Conservation (phyloP, 73 alveolate species). For the Paramecium primaurelia region DNA sequence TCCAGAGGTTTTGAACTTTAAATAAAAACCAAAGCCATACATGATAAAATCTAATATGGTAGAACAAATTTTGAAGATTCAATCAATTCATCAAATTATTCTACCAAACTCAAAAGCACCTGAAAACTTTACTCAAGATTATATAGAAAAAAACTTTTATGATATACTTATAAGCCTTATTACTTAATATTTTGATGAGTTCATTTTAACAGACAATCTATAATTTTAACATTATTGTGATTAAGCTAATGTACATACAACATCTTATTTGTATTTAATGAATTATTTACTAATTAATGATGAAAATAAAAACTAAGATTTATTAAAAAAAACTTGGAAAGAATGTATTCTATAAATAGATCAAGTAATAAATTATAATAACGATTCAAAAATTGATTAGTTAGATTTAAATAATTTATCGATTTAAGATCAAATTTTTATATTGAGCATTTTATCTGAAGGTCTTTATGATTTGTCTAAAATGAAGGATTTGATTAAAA, state of each 20-base stretch:
- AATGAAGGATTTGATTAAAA: neutral
- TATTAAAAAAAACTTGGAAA: neutral
- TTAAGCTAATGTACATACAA: neutral
- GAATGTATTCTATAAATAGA: neutral
- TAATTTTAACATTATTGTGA: neutral
- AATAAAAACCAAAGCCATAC: constrained; percentile 6
- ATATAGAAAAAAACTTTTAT: constrained; percentile 10
- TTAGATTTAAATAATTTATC: neutral
- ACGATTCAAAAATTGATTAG: neutral
- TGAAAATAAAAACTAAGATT: neutral
- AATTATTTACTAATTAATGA: neutral
- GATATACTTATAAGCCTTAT: neutral
- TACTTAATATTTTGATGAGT: neutral
- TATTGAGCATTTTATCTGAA: neutral
- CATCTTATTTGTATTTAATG: neutral
- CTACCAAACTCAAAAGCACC: neutral
- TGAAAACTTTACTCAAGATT: neutral
- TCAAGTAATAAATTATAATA: neutral
- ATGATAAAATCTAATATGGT: neutral
- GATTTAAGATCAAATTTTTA: neutral
- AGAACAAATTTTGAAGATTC: neutral
- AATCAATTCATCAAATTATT: neutral
- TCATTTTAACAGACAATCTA: neutral
- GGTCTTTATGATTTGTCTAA: neutral
- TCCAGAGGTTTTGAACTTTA: neutral